Percentiles rank a stretch among this genome's conserved stretches.
These are phyloP conservation scores for Hypoxylon sp. DNA, from an alignment of 2,329 filamentous ascomycete species.

Conservation along the genomic window DNA sequence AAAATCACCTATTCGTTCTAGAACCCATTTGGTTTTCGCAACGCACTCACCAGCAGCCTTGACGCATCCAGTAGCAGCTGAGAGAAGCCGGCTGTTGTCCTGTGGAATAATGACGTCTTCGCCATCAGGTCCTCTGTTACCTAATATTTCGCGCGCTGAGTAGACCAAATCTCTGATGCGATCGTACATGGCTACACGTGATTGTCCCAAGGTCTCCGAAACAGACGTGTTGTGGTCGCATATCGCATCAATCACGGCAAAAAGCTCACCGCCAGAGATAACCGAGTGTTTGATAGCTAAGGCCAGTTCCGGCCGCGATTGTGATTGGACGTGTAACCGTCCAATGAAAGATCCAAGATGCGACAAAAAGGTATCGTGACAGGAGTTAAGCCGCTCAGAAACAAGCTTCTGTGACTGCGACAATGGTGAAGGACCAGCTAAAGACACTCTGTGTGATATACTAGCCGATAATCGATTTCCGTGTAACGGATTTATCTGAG, in stretches of 20 bases:
- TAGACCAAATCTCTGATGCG: constrained; percentile 85
- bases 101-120: constrained; percentile 86
- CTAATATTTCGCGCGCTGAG: constrained; percentile 84
- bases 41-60: constrained; percentile 93
- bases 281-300: constrained; percentile 87
- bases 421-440: constrained; percentile 76
- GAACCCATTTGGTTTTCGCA: constrained; percentile 84
- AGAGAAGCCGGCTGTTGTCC: constrained; percentile 81
- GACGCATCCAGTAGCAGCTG: constrained; percentile 88
- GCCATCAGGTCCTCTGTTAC: constrained; percentile 75
- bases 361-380: constrained; percentile 90
- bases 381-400: constrained; percentile 83
- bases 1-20: constrained; percentile 92
- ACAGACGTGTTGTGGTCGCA: constrained; percentile 81
- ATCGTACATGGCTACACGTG: constrained; percentile 83
- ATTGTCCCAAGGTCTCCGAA: constrained; percentile 75
- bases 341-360: constrained; percentile 95
- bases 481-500: constrained; percentile 57
- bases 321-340: constrained; percentile 88
- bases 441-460: constrained; percentile 82
- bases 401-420: constrained; percentile 80
- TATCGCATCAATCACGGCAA: constrained; percentile 85
- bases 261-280: constrained; percentile 82
- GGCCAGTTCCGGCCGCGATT: constrained; percentile 86
- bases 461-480: constrained; percentile 66